Base-by-base conservation (phyloP, 225 moss, liverwort and hornwort species). In the Pseudoscleropodium purum region DNA sequence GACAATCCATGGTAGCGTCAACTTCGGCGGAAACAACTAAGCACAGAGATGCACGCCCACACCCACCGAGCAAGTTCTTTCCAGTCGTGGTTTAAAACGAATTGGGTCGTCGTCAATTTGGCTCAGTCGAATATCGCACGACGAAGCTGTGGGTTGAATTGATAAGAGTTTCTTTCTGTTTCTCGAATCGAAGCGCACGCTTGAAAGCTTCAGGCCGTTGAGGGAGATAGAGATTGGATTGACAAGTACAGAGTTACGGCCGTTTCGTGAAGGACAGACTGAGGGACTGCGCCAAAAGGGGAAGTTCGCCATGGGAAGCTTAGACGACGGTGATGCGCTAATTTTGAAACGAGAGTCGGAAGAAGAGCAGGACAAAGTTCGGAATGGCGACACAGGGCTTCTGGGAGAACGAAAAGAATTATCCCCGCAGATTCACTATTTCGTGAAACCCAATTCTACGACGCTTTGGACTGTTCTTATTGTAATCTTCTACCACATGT, bases 401-500 rank as follows among this genome's bases (percentile, higher is more conserved):
- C 9, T n/a, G 49, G 60, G 12, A 25, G 79, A 73, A 70, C 57
- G 54, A 7, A 85, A 75, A 70, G 61, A 79, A 41, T 8, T 72
- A 6, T 89, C 92, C 34, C 79, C 85, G 73, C 89, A 75, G 76
- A 76, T 98, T 57, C 91, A 91, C 31, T 94, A 94, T 20, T 98
- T 98, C 74, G 92, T 87, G 21, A 76, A 90, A 36, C 96, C 97
- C 6, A 91, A 97, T 89, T 96, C 95, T 5, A 92, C 95, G 5
- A 90, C 87, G 64, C 37, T 89, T 1, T 74, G 92, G 10, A 89
- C 92, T 81, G 89, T 92, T 45, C 81, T 93, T 25, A 87, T 94
- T 43, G 11, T 98, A 26, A 75, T 98, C 24, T 92, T 98, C 88
- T 96, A 91, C 74, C 96, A 96, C 90, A 98, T 97, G 97, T 56